Conservation (phyloP, 2,329 filamentous ascomycete genomes). For the Fusarium haematococcum region DNA sequence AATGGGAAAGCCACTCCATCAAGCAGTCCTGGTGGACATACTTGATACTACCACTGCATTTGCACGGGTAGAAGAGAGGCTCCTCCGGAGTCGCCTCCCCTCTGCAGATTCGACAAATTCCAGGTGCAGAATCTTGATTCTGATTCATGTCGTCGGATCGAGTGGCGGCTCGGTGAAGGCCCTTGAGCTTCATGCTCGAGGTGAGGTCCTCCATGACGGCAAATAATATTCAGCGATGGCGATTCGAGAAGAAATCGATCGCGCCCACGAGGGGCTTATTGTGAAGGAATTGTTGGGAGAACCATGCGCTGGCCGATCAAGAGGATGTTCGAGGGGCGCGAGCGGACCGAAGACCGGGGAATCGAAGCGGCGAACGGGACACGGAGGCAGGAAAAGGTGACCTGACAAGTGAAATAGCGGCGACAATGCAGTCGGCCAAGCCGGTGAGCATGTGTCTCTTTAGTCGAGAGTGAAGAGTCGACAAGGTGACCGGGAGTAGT, state of each 20-base stretch:
- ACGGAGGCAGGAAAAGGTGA: neutral
- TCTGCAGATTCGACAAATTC: slow-evolving; percentile 97
- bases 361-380: neutral
- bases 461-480: neutral
- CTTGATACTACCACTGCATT: slow-evolving; percentile 98
- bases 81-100: slow-evolving; percentile 86
- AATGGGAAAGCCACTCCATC: slow-evolving; percentile 99
- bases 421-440: neutral
- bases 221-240: slow-evolving; percentile 24
- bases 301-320: slow-evolving; percentile 37
- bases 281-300: slow-evolving; percentile 13
- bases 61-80: slow-evolving; percentile 96
- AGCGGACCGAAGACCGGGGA: slow-evolving; percentile 7
- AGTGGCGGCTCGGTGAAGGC: slow-evolving; percentile 40
- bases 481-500: slow-evolving; percentile 3
- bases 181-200: slow-evolving; percentile 37
- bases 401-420: too few relatives aligned
- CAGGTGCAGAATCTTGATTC: slow-evolving; percentile 57
- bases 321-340: slow-evolving; percentile 22
- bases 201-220: slow-evolving; percentile 43
- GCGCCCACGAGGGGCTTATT: slow-evolving; percentile 48
- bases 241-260: slow-evolving; percentile 37
- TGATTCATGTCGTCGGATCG: slow-evolving; percentile 44
- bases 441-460: neutral
- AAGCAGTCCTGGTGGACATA: slow-evolving; percentile 97